Evolutionary conservation across 768 basidiomycete genomes (phyloP).

Genomic region (Leucocoprinus leucothites): DNA sequence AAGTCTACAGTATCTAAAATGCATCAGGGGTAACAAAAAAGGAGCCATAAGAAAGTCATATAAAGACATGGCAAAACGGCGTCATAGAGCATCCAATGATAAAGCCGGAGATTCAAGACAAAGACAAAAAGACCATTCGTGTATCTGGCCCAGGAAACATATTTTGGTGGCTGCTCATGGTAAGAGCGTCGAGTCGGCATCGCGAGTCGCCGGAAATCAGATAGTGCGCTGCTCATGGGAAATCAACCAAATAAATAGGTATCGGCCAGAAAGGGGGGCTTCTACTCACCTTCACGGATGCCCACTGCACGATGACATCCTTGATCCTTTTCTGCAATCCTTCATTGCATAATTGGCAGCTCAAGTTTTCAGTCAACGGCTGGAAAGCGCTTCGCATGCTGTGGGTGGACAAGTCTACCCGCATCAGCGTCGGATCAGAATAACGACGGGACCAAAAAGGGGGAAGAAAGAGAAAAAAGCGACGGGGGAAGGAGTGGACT

Average conservation of each 20-base stretch:
- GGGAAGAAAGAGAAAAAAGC: neutral
- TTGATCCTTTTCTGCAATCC: slow-evolving; percentile 22
- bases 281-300: slow-evolving; percentile 27
- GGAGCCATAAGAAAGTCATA: no score
- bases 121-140: no score
- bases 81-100: no score
- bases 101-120: no score
- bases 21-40: neutral
- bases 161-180: no score
- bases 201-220: neutral
- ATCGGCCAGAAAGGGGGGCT: no score
- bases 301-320: slow-evolving; percentile 27
- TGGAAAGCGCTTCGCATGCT: slow-evolving; percentile 24
- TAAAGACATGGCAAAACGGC: no score
- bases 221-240: slow-evolving; percentile 1
- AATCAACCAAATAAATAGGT: neutral
- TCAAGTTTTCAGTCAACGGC: slow-evolving; percentile 24
- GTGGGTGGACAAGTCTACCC: slow-evolving; percentile 24
- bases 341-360: slow-evolving; percentile 26
- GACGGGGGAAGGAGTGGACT: neutral
- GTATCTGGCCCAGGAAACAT: no score
- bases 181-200: neutral
- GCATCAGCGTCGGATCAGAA: slow-evolving; percentile 3
- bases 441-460: slow-evolving; percentile 1
- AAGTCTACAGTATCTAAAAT: neutral